Base-by-base conservation (phyloP, 2,329 filamentous ascomycete species). In the Triangularia setosa region DNA sequence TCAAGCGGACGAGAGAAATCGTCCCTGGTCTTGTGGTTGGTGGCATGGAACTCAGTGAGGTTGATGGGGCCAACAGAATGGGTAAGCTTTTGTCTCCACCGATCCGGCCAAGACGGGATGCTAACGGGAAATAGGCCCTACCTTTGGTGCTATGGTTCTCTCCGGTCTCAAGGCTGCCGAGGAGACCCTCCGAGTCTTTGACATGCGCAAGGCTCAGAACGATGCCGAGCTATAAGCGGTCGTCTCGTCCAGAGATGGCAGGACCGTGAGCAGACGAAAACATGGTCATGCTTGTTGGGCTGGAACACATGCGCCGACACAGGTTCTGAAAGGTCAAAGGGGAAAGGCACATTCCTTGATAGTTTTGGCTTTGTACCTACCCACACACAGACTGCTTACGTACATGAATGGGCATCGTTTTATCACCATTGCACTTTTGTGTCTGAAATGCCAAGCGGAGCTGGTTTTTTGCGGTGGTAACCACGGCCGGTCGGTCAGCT, bases 31-130 rank as follows among this genome's bases (percentile, higher is more conserved):
- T 97, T 68, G 92, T 97, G 72, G 90, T 96, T n/a, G 93, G 93
- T 61, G 93, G 93, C 44, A 97, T 97, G 93, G 93, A 97, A 78
- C 81, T 97, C 70, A 91, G 88, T 65, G 93, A 97, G 79, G 88
- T 96, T 30, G 93, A 97, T 73, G 93, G 92, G 18, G 91, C 92
- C 67, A 96, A 96, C 80, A 87, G 93, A 61, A 97, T 97, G 93
- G 93, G 89, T 75, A 72, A 64, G 77, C 7, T n/a, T n/a, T 40
- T 14, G 6, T 40, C 16, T 40, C 4, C 16, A n/a, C 35, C 30
- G 11, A 3, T 40, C 1, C 6, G n/a, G 3, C 16, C 14, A 40
- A 14, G 14, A 16, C 25, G 4, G 30, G 18, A 27, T 55, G 21
- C 52, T 27, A 25, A 55, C 23, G 14, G 16, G 23, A 55, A 11